A percentile compares a stretch with the other conserved stretches of the same genome.
Evolutionary conservation across 179 eudicot genomes (phyloP).

Genomic region (Drosera spatulata): DNA sequence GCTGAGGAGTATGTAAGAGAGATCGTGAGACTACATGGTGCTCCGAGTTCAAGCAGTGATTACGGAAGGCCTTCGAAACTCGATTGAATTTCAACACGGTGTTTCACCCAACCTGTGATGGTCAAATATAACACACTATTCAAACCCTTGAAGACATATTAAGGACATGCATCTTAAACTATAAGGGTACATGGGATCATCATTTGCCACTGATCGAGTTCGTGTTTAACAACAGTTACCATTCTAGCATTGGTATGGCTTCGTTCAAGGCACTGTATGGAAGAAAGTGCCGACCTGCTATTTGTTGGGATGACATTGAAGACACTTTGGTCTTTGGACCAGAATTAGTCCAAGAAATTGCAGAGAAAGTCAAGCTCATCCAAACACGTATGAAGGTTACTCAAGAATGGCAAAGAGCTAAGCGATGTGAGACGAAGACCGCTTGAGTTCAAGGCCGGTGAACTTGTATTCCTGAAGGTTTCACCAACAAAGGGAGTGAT

Average conservation of each 20-base stretch:
- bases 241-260: neutral
- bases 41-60: too few relatives aligned
- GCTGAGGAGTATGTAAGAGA: too few relatives aligned
- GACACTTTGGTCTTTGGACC: neutral
- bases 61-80: neutral
- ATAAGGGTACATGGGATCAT: slow-evolving; percentile 4
- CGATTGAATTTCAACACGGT: neutral
- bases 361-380: neutral
- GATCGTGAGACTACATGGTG: too few relatives aligned
- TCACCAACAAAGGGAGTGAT: neutral
- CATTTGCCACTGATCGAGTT: slow-evolving; percentile 1
- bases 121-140: neutral
- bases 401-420: neutral
- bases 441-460: slow-evolving; percentile 1
- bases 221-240: neutral
- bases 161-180: neutral
- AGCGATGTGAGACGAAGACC: neutral
- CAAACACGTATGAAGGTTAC: neutral
- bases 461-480: slow-evolving; percentile 3
- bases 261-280: slow-evolving; percentile 7
- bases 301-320: neutral
- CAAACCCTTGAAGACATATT: slow-evolving; percentile 3
- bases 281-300: neutral
- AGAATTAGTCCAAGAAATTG: neutral
- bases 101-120: neutral